phyloP scores from a whole-genome alignment of 768 basidiomycete genomes.

The Tylopilus balloui region DNA sequence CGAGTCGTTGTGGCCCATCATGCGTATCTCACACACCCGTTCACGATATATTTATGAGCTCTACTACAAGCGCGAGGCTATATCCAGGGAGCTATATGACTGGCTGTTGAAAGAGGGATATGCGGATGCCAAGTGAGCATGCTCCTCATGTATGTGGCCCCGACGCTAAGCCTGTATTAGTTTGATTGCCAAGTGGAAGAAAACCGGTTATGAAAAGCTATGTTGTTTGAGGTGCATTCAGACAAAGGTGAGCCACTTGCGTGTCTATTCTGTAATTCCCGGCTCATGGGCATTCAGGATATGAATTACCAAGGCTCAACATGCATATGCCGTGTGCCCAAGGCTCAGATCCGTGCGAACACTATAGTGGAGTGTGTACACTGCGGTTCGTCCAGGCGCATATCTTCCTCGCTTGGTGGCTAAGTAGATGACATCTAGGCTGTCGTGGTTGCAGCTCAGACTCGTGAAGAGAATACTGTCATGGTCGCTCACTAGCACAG shows the following conservation, averaged over 20 bases:
- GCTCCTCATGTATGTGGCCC: not conserved
- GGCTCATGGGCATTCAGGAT: constrained; percentile 50
- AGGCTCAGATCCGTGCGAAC: constrained; percentile 83
- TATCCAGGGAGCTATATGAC: constrained; percentile 89
- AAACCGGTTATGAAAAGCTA: constrained; percentile 95
- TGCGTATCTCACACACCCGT: constrained; percentile 95
- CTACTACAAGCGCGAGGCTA: constrained; percentile 97
- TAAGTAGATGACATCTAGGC: constrained; percentile 42
- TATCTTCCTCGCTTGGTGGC: constrained; percentile 1
- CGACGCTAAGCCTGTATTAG: constrained; percentile 37
- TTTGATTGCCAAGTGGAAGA: constrained; percentile 99
- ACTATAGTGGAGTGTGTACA: constrained; percentile 96
- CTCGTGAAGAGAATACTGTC: constrained; percentile 41
- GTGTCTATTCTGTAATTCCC: constrained; percentile 2
- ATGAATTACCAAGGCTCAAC: constrained; percentile 99
- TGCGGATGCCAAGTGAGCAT: constrained; percentile 87
- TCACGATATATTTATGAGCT: constrained; percentile 97
- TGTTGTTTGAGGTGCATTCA: constrained; percentile 97
- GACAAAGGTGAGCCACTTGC: constrained; percentile 55
- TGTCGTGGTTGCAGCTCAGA: constrained; percentile 92
- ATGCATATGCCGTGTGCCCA: constrained; percentile 96
- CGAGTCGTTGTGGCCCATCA: constrained; percentile 94
- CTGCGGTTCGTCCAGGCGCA: constrained; percentile 64
- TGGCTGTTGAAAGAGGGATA: constrained; percentile 98
- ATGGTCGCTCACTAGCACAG: not conserved